phyloP scores from a whole-genome alignment of 805 yeast species.

The Candida anglica region DNA sequence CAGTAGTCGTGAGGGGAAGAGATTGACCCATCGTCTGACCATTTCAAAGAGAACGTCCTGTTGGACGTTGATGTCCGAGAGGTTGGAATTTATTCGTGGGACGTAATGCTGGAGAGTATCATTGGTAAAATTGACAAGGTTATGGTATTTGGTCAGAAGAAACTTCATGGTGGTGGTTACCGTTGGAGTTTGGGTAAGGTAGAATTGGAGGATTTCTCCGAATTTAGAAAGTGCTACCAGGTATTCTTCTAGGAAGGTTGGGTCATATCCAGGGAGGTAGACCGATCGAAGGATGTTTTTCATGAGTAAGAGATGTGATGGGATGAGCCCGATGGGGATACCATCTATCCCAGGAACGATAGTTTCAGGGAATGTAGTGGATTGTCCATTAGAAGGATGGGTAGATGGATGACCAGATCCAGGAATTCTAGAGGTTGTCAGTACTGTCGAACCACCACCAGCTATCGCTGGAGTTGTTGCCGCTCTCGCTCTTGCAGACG shows the following conservation, averaged over 20 bases:
- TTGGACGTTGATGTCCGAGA: constrained; percentile 24
- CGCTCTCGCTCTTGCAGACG: too few species aligned
- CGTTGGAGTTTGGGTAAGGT: constrained; percentile 5
- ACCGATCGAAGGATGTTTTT: constrained; percentile 29
- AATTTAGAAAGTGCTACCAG: constrained; percentile 19
- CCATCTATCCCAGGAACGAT: constrained; percentile 11
- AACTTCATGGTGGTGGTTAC: constrained; percentile 10
- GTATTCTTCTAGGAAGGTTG: constrained; percentile 27
- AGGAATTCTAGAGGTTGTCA: too few species aligned
- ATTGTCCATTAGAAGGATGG: constrained; percentile 9
- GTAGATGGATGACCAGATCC: not conserved
- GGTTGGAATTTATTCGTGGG: constrained; percentile 20
- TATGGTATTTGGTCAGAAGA: constrained; percentile 17
- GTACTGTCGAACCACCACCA: not conserved
- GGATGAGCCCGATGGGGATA: too few species aligned
- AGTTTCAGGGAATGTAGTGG: too few species aligned
- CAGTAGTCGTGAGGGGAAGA: constrained; percentile 27
- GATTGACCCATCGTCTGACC: constrained; percentile 31
- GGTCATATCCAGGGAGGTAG: constrained; percentile 33
- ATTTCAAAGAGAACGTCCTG: constrained; percentile 30
- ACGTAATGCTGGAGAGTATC: constrained; percentile 21
- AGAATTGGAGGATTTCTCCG: constrained; percentile 11
- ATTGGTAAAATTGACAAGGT: constrained; percentile 19
- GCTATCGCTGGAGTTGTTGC: too few species aligned
- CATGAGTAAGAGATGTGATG: constrained; percentile 31